A percentile compares a stretch with the other conserved stretches of the same genome.
Conservation (phyloP, 2,329 filamentous ascomycete species). For the Mollisiaceae sp. region DNA sequence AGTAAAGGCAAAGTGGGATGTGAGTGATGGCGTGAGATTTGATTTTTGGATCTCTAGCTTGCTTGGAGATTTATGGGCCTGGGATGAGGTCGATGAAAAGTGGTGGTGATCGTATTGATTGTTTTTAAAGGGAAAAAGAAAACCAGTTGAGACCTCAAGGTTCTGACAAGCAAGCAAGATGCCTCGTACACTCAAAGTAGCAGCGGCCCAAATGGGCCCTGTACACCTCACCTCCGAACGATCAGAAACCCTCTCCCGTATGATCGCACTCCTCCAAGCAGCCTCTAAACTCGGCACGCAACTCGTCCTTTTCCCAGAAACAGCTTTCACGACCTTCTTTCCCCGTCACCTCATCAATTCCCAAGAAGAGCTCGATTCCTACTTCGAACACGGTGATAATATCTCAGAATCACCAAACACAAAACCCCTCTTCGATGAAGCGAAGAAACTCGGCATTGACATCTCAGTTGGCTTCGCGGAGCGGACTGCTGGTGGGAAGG, state of each 20-base stretch:
- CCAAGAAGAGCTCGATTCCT: conserved; percentile 50
- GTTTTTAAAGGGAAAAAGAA: neutral
- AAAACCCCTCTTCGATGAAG: conserved; percentile 54
- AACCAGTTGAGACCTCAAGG: neutral
- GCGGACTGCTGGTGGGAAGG: conserved; percentile 48
- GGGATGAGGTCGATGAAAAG: conserved; percentile 9
- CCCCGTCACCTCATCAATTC: conserved; percentile 55
- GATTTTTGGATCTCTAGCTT: neutral
- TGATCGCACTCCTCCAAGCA: conserved; percentile 54
- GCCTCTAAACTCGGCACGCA: conserved; percentile 52
- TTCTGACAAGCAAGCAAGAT: conserved; percentile 34
- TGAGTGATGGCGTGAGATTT: conserved; percentile 3
- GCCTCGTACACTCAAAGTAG: conserved; percentile 51
- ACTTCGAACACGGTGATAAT: conserved; percentile 56
- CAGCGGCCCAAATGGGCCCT: conserved; percentile 59
- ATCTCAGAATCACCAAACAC: conserved; percentile 50
- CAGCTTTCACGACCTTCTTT: conserved; percentile 62
- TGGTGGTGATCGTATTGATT: conserved; percentile 5
- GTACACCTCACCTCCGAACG: conserved; percentile 50
- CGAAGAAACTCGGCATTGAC: conserved; percentile 53
- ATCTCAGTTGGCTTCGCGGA: conserved; percentile 60
- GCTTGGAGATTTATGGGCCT: neutral
- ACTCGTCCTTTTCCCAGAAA: conserved; percentile 59
- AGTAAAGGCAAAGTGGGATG: neutral
- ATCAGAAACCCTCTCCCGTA: conserved; percentile 51